Percentiles rank a stretch among this genome's conserved stretches.
These are phyloP conservation scores for Exserohilum turcica DNA, from an alignment of 2,329 filamentous ascomycete genomes.

Conservation along the genomic window DNA sequence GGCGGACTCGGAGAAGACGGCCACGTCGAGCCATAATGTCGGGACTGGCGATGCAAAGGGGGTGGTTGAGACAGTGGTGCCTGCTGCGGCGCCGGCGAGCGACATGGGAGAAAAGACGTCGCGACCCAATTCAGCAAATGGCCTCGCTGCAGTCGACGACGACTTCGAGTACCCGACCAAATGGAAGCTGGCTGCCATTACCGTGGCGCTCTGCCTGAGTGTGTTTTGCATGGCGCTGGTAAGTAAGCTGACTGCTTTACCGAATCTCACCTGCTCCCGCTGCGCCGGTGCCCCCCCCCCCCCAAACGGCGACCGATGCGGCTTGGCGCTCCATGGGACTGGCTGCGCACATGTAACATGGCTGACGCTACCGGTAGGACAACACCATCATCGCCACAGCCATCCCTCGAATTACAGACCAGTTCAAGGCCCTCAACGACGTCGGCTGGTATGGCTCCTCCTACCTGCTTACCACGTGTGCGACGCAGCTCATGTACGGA, in stretches of 20 bases:
- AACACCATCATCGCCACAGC: constrained; percentile 57
- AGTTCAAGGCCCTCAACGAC: constrained; percentile 54
- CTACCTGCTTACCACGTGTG: constrained; percentile 51
- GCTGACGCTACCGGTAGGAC: constrained; percentile 35
- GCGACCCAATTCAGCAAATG: constrained; percentile 26
- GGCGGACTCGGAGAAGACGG: constrained; percentile 43
- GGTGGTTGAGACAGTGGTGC: constrained; percentile 27
- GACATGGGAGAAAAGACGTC: constrained; percentile 12
- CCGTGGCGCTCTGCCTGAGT: constrained; percentile 41
- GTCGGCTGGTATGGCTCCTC: constrained; percentile 54
- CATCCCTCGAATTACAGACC: constrained; percentile 56
- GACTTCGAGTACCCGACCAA: constrained; percentile 44
- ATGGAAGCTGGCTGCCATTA: constrained; percentile 43
- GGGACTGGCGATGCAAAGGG: constrained; percentile 35
- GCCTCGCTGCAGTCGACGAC: constrained; percentile 22
- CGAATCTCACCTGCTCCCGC: neutral
- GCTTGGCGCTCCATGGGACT: neutral
- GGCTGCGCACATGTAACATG: too few species aligned
- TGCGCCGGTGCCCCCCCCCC: too few species aligned
- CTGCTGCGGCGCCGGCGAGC: constrained; percentile 20
- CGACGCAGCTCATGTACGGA: constrained; percentile 48
- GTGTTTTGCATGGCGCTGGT: constrained; percentile 49
- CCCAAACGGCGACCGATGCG: constrained; percentile 5
- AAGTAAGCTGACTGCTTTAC: constrained; percentile 23
- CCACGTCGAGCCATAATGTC: constrained; percentile 33